These are phyloP conservation scores for Geranomyces variabilis DNA, from an alignment of 192 early-diverging fungal genomes.

Conservation along the genomic window DNA sequence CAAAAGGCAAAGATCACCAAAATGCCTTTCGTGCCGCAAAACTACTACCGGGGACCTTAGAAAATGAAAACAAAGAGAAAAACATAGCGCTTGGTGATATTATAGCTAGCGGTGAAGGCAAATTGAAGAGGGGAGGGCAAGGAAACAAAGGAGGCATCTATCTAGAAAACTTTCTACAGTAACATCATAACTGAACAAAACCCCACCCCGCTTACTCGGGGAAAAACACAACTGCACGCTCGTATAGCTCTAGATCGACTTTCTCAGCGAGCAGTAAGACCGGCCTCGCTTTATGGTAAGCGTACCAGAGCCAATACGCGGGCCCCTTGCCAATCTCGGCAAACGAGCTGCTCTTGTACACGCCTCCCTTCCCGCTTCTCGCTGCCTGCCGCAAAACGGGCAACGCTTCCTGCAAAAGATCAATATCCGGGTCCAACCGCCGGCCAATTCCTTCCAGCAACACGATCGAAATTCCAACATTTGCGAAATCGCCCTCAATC, in stretches of 20 bases:
- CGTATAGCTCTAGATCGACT: slow-evolving; percentile 12
- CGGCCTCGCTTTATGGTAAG: slow-evolving; percentile 14
- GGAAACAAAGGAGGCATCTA: too few relatives aligned
- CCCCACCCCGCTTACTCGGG: slow-evolving; percentile 5
- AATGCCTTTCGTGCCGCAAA: slow-evolving; percentile 87
- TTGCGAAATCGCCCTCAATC: slow-evolving; percentile 94
- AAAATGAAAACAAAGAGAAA: too few relatives aligned
- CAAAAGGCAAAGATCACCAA: slow-evolving; percentile 84
- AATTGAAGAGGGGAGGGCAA: too few relatives aligned
- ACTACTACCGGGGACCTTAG: slow-evolving; percentile 14
- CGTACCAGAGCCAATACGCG: background rate
- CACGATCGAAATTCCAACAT: slow-evolving; percentile 88
- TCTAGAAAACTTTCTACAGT: too few relatives aligned
- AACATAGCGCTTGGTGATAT: too few relatives aligned
- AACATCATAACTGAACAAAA: background rate
- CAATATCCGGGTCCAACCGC: slow-evolving; percentile 85
- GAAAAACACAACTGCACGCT: slow-evolving; percentile 22
- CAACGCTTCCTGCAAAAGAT: slow-evolving; percentile 73
- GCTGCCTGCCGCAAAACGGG: slow-evolving; percentile 31
- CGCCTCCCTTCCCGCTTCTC: slow-evolving; percentile 11
- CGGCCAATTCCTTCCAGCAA: slow-evolving; percentile 94
- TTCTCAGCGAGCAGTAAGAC: slow-evolving; percentile 12
- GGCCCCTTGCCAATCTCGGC: slow-evolving; percentile 7
- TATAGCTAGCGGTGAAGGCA: too few relatives aligned
- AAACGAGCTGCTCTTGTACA: background rate